A percentile compares a stretch with the other conserved stretches of the same genome.
These are phyloP conservation scores for Pleurotus citrinopileatus DNA, from an alignment of 768 basidiomycete species.

Conservation along the genomic window DNA sequence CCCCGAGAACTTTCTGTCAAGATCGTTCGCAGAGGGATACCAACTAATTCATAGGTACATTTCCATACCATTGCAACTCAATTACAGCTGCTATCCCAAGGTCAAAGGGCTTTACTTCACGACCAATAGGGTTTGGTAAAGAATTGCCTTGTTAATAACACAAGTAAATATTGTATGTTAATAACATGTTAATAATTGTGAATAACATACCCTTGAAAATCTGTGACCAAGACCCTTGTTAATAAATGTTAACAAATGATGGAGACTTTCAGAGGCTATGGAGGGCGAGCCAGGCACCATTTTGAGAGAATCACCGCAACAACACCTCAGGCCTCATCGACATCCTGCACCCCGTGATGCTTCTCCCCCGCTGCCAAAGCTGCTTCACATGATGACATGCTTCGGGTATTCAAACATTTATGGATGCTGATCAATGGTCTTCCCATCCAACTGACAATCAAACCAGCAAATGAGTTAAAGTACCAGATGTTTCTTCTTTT, in stretches of 20 bases:
- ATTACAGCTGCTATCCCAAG: too few relatives aligned
- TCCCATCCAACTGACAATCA: background rate
- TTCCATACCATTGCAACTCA: too few relatives aligned
- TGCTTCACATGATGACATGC: background rate
- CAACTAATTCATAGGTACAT: too few relatives aligned
- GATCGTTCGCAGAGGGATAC: too few relatives aligned
- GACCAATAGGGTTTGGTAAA: too few relatives aligned
- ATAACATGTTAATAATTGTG: background rate
- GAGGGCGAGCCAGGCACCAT: too few relatives aligned
- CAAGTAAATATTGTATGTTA: too few relatives aligned
- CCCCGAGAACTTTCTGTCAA: too few relatives aligned
- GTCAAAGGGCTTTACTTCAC: too few relatives aligned
- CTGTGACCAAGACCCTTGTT: background rate
- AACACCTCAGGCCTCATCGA: background rate
- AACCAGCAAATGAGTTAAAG: background rate
- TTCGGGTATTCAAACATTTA: background rate
- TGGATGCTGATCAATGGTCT: background rate
- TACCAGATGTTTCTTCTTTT: slow-evolving; percentile 10
- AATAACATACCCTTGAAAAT: background rate
- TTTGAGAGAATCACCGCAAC: background rate
- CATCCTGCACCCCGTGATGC: background rate
- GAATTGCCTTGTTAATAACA: background rate
- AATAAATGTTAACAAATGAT: background rate
- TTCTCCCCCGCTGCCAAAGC: background rate
- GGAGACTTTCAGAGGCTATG: background rate